Evolutionary conservation across 139 green algal species (phyloP), one percentile per base, ranked within the genome.

Genomic region (Coelastrella sp.): DNA sequence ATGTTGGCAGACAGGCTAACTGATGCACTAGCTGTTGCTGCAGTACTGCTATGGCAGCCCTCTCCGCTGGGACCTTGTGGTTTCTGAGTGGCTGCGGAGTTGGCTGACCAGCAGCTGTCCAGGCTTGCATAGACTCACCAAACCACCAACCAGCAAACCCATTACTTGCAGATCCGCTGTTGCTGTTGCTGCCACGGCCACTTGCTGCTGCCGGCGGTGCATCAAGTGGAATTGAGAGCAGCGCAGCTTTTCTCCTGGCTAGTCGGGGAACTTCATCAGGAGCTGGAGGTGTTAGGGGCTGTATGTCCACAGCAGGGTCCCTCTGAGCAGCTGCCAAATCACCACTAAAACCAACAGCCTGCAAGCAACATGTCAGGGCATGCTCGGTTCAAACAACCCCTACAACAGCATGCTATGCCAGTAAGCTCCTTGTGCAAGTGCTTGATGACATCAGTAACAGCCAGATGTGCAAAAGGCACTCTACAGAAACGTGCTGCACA

Each of bases 1-100:
- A 66, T 17, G 81, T 87, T 2, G 86, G 86, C 51, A 89, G 64
- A 51, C 23, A 27, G 19, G 75, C 66, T 40, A 87, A 32, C 25
- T 81, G 63, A 5, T 7, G 37, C 32, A 69, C 51, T 37, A 81
- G 68, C 40, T 41, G 35, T 27, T 69, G 53, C 80, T 79, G 30
- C 60, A 89, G 53, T 30, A 34, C 30, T 19, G 38, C 37, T 27
- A 87, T 63, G 1, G 35, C 35, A 21, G 50, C 51, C 4, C 64
- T 68, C 81, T 89, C 86, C 19, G 30, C 21, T 0, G 53, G 53
- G 13, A 23, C 43, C 15, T 50, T 45, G 7, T 71, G 1, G 3
- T 41, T 8, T 0, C 7, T 48, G 13, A 89, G 43, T 19, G 50
- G 72, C 50, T 84, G 60, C 27, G 86, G 50, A 13, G 69, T 43